Evolutionary conservation across 75 land plant genomes (phyloP).

Genomic region (Picea glauca): DNA sequence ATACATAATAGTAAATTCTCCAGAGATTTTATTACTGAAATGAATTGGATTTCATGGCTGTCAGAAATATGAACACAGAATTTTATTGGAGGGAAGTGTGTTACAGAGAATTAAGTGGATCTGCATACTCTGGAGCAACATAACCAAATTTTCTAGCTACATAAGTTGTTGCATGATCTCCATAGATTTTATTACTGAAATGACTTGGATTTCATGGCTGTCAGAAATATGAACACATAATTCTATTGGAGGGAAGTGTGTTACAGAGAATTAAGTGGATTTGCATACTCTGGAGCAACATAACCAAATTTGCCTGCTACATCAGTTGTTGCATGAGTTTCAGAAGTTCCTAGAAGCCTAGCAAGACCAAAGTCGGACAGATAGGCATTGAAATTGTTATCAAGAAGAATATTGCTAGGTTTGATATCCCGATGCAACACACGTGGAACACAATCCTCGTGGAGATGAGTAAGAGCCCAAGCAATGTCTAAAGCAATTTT

Average conservation of each 20-base stretch:
- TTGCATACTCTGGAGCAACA: conserved; percentile 91
- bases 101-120: no score
- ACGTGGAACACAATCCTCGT: conserved; percentile 72
- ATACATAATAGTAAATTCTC: no score
- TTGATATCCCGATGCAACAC: conserved; percentile 86
- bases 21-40: no score
- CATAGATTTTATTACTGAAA: no score
- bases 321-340: conserved; percentile 91
- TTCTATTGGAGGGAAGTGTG: no score
- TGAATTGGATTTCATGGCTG: no score
- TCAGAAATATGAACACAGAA: no score
- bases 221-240: no score
- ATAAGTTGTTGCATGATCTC: conserved; percentile 65
- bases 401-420: conserved; percentile 86
- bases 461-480: conserved; percentile 73
- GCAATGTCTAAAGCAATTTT: conserved; percentile 76
- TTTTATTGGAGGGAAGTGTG: no score
- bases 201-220: no score
- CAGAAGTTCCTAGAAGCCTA: conserved; percentile 70
- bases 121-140: conserved; percentile 91
- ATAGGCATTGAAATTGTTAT: conserved; percentile 69
- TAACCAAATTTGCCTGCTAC: conserved; percentile 94
- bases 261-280: no score
- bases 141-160: conserved; percentile 94
- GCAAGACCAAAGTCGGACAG: conserved; percentile 90